Percentiles rank a stretch among this genome's conserved stretches.
These are phyloP conservation scores for Ogataea allantospora DNA, from an alignment of 805 yeast species.

Conservation along the genomic window DNA sequence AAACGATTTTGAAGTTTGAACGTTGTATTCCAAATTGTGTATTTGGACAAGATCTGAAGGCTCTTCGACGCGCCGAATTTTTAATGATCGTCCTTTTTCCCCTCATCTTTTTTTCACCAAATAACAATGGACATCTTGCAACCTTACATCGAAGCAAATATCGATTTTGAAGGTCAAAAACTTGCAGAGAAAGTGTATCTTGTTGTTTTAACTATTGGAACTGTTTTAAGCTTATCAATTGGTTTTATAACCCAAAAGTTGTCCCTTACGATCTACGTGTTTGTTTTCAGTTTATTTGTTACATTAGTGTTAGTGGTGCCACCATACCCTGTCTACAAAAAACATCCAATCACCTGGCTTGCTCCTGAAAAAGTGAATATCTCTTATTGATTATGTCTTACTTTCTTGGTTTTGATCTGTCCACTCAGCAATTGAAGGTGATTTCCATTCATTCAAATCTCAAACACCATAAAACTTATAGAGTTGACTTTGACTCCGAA, in stretches of 20 bases:
- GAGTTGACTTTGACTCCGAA: constrained; percentile 71
- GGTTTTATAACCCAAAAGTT: constrained; percentile 53
- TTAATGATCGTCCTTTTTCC: constrained; percentile 3
- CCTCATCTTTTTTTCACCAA: constrained; percentile 2
- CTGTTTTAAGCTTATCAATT: constrained; percentile 40
- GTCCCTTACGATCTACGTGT: constrained; percentile 36
- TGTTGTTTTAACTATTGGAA: constrained; percentile 31
- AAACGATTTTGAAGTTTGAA: too few relatives aligned
- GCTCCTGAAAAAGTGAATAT: constrained; percentile 13
- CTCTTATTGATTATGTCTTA: constrained; percentile 26
- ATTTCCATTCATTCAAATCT: constrained; percentile 58
- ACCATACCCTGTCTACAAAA: constrained; percentile 56
- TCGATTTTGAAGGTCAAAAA: constrained; percentile 56
- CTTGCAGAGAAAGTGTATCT: constrained; percentile 36
- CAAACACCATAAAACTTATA: constrained; percentile 51
- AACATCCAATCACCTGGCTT: constrained; percentile 50
- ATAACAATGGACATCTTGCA: constrained; percentile 22
- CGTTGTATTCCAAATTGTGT: too few relatives aligned
- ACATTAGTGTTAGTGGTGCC: constrained; percentile 47
- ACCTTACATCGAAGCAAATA: constrained; percentile 31
- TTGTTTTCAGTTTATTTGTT: constrained; percentile 36
- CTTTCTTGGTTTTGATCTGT: constrained; percentile 77
- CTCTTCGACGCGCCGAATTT: constrained; percentile 8
- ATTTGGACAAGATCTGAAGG: too few relatives aligned
- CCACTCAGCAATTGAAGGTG: constrained; percentile 86